Evolutionary conservation across 2,329 filamentous ascomycete genomes (phyloP).

Genomic region (Pyrenochaeta sp.): DNA sequence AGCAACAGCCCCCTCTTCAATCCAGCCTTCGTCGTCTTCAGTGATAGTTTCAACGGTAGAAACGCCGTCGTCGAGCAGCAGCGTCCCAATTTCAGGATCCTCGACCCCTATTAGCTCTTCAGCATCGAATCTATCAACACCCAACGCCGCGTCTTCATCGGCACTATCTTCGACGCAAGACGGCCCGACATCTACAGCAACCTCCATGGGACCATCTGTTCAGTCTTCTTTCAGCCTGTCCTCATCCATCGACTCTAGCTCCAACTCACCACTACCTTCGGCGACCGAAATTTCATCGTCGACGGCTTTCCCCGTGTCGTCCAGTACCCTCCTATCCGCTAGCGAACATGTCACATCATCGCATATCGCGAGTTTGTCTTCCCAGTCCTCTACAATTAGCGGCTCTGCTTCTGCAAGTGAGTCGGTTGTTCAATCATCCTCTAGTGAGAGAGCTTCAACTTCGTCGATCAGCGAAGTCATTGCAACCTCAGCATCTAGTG

Average conservation of each 20-base stretch:
- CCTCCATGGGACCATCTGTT: no score
- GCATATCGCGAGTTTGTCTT: not conserved
- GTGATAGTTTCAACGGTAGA: no score
- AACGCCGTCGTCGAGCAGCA: no score
- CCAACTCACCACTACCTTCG: no score
- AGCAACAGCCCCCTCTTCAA: not conserved
- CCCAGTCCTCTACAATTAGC: not conserved
- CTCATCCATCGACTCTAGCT: no score
- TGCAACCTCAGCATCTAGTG: not conserved
- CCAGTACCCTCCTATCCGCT: not conserved
- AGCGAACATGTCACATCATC: not conserved
- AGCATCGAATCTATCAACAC: no score
- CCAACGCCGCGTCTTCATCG: no score
- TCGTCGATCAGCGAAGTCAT: not conserved
- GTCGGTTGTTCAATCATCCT: not conserved
- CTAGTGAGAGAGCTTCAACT: not conserved
- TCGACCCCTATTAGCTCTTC: no score
- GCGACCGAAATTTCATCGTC: no score
- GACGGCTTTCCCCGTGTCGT: no score
- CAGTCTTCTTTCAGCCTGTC: not conserved
- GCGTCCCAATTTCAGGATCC: no score
- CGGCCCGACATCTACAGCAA: not conserved
- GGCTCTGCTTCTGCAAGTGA: not conserved
- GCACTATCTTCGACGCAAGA: no score
- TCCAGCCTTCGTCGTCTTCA: not conserved